A percentile compares a stretch with the other conserved stretches of the same genome.
phyloP scores from a whole-genome alignment of 257 asterid species.

The Leptodermis oblonga region DNA sequence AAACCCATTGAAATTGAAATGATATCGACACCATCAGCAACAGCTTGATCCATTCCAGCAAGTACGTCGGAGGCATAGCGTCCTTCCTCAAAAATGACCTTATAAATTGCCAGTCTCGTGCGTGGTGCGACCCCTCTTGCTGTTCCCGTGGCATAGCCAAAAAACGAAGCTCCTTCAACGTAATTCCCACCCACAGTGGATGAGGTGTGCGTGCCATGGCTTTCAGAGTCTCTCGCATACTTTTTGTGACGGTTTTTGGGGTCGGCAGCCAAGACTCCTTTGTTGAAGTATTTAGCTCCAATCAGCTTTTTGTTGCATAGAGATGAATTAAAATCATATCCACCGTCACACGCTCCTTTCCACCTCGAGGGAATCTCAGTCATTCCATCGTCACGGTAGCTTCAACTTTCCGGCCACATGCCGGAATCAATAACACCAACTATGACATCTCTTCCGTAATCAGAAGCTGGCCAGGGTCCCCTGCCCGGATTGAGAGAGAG shows the following conservation, averaged over 20 bases:
- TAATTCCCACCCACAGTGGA: slow-evolving; percentile 45
- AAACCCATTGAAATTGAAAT: slow-evolving; percentile 36
- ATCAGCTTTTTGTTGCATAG: too few species aligned
- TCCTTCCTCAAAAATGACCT: slow-evolving; percentile 21
- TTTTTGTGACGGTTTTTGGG: slow-evolving; percentile 20
- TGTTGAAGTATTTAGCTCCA: slow-evolving; percentile 41
- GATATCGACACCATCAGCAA: slow-evolving; percentile 42
- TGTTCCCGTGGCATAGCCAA: slow-evolving; percentile 42
- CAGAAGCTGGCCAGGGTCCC: slow-evolving; percentile 48
- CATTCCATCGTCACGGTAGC: slow-evolving; percentile 48
- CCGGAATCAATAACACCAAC: slow-evolving; percentile 44
- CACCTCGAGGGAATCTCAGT: slow-evolving; percentile 30
- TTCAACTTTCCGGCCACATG: slow-evolving; percentile 49
- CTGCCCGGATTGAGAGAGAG: slow-evolving; percentile 35
- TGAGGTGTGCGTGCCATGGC: slow-evolving; percentile 54
- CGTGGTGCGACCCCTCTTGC: slow-evolving; percentile 46
- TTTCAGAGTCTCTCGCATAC: slow-evolving; percentile 31
- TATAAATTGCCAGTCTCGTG: slow-evolving; percentile 43
- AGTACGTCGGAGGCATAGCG: too few species aligned
- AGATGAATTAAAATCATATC: slow-evolving; percentile 41
- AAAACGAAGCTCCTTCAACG: slow-evolving; percentile 32
- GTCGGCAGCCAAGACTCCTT: slow-evolving; percentile 32
- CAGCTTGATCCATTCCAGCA: slow-evolving; percentile 50
- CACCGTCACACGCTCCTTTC: slow-evolving; percentile 38
- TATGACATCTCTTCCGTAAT: slow-evolving; percentile 40